Evolutionary conservation across 1,284 basidiomycete genomes (phyloP).

Genomic region (Flammula alnicola): DNA sequence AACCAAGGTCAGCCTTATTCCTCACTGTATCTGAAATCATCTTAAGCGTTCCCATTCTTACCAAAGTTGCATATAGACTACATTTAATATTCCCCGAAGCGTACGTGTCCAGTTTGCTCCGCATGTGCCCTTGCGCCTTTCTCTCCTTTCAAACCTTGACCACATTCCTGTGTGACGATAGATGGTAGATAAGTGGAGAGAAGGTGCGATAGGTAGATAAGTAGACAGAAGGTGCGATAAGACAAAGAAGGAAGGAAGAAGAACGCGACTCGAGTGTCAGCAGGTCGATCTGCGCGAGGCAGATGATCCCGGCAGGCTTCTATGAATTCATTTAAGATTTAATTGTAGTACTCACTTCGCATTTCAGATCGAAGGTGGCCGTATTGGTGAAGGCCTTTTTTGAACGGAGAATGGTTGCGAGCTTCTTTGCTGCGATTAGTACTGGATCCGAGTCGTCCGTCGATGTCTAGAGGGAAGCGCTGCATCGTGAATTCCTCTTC

Average conservation of each 20-base stretch:
- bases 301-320: conserved; percentile 3
- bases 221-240: neutral
- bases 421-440: conserved; percentile 68
- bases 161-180: conserved; percentile 56
- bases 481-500: neutral
- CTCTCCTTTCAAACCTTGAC: conserved; percentile 86
- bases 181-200: conserved; percentile 5
- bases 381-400: conserved; percentile 91
- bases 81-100: conserved; percentile 85
- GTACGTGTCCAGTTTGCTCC: conserved; percentile 81
- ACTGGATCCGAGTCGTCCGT: conserved; percentile 53
- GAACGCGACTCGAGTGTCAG: neutral
- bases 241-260: neutral
- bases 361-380: conserved; percentile 86
- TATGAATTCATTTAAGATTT: neutral
- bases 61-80: too few species aligned
- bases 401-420: conserved; percentile 73
- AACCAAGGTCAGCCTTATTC: too few species aligned
- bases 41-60: too few species aligned
- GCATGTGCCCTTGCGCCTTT: conserved; percentile 91
- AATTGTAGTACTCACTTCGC: conserved; percentile 47
- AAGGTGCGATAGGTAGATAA: neutral
- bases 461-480: conserved; percentile 22
- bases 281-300: neutral
- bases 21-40: too few species aligned